Evolutionary conservation across 345 rosid species (phyloP), one percentile per base, ranked within the genome.

Genomic region (Sonneratia alba): DNA sequence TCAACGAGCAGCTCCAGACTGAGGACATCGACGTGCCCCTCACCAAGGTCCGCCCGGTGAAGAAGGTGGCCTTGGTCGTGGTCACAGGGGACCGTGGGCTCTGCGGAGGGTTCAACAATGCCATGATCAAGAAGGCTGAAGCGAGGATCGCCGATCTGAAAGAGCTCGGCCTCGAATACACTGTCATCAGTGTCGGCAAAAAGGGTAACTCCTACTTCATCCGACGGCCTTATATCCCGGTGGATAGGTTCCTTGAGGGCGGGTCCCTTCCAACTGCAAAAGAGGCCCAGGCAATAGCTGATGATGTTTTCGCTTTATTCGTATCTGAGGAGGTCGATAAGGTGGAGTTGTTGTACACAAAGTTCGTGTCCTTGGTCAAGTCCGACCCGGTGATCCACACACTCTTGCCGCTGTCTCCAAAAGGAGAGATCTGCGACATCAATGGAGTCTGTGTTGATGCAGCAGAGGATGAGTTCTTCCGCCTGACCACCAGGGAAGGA

Each of bases 291-390:
- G 82, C 90, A 34, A 82, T 88, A 3, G 87, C 93, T 9, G 93
- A 88, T 72, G 87, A 88, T 78, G 90, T 88, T 15, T 88, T 86
- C 77, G 85, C 90, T 19, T 85, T 88, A 37, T 88, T 88, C 16
- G 86, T 86, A n/a, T 86, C 93, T 24, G 97, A 90, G 76, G 97
- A 94, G 73, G 97, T 91, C 63, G 98, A 94, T 37, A 94, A 94
- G 24, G 97, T 94, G 24, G 98, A 94, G 85, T 96, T 94, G 48
- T 70, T 94, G 67, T 91, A 94, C 89, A 94, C 97, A 10, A 94
- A 94, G 68, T 94, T 94, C 43, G 97, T 94, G 65, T 91, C 97
- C 14, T 72, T 94, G 69, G 93, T 94, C n/a, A 94, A 88, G 74
- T 84, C 95, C 22, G 87, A 87, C 63, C 96, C 97, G 1, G 95